Evolutionary conservation across 1,284 basidiomycete genomes (phyloP).

Genomic region (Sparassis latifolia): DNA sequence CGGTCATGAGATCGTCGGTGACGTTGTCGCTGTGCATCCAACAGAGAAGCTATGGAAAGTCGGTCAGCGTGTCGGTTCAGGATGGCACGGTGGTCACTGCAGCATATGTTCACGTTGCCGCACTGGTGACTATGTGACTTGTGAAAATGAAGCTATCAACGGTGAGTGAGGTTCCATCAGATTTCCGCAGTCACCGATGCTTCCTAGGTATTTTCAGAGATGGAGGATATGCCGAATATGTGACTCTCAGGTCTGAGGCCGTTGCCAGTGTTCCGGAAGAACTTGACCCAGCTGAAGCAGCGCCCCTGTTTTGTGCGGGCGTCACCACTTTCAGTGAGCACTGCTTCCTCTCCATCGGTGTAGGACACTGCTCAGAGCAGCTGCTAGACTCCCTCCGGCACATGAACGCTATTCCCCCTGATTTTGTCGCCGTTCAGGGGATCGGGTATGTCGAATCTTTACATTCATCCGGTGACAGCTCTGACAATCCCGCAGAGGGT

Average conservation of each 20-base stretch:
- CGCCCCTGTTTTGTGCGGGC: constrained; percentile 76
- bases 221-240: constrained; percentile 18
- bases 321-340: constrained; percentile 19
- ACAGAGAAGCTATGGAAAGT: constrained; percentile 17
- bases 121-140: constrained; percentile 16
- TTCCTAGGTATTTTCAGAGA: constrained; percentile 11
- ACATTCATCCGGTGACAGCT: background rate
- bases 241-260: constrained; percentile 18
- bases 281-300: constrained; percentile 66
- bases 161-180: constrained; percentile 20
- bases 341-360: background rate
- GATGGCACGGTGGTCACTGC: constrained; percentile 23
- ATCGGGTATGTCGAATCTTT: constrained; percentile 20
- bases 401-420: constrained; percentile 19
- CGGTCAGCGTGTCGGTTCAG: constrained; percentile 22
- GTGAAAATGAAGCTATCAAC: constrained; percentile 18
- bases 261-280: constrained; percentile 72
- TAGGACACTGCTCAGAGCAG: background rate
- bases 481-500: constrained; percentile 13
- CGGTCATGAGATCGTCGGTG: constrained; percentile 24
- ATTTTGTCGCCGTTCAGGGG: constrained; percentile 24
- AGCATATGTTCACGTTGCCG: constrained; percentile 15
- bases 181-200: background rate
- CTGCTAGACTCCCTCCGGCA: constrained; percentile 2
- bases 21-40: constrained; percentile 16